Evolutionary conservation across 805 yeast genomes (phyloP).

Genomic region (Ogataea parapolymorpha): DNA sequence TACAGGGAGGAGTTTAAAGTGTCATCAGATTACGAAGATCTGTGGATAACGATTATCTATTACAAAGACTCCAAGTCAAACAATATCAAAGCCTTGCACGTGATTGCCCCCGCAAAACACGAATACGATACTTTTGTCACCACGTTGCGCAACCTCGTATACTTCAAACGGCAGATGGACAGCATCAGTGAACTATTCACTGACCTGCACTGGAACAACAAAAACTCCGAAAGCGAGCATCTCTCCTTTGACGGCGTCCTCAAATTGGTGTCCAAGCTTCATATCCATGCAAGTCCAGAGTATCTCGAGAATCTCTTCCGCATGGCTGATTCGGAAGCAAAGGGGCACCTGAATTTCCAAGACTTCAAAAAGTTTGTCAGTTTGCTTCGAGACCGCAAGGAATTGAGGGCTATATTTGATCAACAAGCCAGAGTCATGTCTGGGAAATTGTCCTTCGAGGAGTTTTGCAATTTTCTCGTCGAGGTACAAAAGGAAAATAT

Average conservation of each 20-base stretch:
- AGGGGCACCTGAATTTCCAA: constrained; percentile 57
- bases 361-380: constrained; percentile 77
- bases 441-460: constrained; percentile 25
- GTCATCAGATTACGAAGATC: constrained; percentile 55
- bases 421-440: background rate
- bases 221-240: constrained; percentile 33
- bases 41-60: constrained; percentile 84
- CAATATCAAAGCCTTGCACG: constrained; percentile 74
- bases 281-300: constrained; percentile 63
- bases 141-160: constrained; percentile 53
- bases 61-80: constrained; percentile 51
- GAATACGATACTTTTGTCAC: constrained; percentile 54
- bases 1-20: constrained; percentile 84
- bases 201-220: constrained; percentile 59
- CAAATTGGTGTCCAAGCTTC: constrained; percentile 61
- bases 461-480: constrained; percentile 43
- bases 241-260: constrained; percentile 66
- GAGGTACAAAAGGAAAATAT: constrained; percentile 46
- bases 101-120: constrained; percentile 55
- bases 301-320: constrained; percentile 50
- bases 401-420: constrained; percentile 43
- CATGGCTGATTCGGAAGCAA: constrained; percentile 46
- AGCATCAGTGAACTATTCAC: constrained; percentile 42
- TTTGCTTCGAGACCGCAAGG: constrained; percentile 61
- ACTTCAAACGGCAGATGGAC: constrained; percentile 59